phyloP scores from a whole-genome alignment of 371 early-diverging fungal species.

The Chytridium lagenaria region DNA sequence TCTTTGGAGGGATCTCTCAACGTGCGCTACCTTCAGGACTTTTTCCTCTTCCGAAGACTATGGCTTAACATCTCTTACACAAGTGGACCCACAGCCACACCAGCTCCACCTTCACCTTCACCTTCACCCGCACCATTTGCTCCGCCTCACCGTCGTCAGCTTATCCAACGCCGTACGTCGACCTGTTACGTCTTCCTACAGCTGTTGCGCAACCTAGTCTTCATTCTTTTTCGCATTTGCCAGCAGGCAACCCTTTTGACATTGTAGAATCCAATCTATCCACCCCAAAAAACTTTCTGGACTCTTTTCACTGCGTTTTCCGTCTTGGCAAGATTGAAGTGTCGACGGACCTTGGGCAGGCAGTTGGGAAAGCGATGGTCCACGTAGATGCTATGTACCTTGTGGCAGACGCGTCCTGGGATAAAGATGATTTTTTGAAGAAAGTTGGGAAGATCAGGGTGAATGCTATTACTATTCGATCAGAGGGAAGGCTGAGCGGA shows the following conservation, averaged over 20 bases:
- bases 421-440: constrained; percentile 17
- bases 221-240: too few species aligned
- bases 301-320: constrained; percentile 49
- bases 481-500: constrained; percentile 69
- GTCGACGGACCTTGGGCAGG: constrained; percentile 76
- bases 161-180: background rate
- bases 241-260: background rate
- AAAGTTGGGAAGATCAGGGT: constrained; percentile 21
- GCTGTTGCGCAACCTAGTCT: background rate
- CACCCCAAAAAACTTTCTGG: constrained; percentile 17
- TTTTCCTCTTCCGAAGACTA: constrained; percentile 68
- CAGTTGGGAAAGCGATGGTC: constrained; percentile 68
- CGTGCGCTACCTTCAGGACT: constrained; percentile 79
- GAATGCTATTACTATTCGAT: constrained; percentile 52
- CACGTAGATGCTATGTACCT: constrained; percentile 18
- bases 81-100: background rate
- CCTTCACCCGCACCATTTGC: background rate
- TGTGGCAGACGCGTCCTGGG: constrained; percentile 17
- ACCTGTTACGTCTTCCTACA: background rate
- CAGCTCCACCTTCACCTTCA: background rate
- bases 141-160: background rate
- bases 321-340: constrained; percentile 59
- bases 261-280: background rate
- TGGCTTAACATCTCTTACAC: constrained; percentile 61
- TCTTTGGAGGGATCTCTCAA: constrained; percentile 65